Evolutionary conservation across 2,329 filamentous ascomycete species (phyloP).

Genomic region (Kalaharituber pfeilii): DNA sequence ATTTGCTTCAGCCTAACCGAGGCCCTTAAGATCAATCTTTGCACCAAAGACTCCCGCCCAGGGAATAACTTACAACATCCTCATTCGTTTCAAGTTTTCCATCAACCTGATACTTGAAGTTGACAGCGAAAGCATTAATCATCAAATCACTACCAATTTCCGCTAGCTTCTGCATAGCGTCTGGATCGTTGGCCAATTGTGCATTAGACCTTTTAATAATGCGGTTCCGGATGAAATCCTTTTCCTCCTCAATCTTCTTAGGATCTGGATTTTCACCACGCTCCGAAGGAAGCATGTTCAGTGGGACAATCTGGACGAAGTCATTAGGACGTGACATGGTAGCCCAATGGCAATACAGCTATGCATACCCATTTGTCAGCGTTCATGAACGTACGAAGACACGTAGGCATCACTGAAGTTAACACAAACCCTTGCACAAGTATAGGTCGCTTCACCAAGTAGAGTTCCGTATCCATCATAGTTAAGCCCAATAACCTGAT

Average conservation of each 20-base stretch:
- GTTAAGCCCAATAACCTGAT: constrained; percentile 2
- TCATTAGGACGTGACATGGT: constrained; percentile 13
- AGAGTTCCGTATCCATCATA: constrained; percentile 2
- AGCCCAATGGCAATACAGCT: background rate
- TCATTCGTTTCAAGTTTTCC: constrained; percentile 28
- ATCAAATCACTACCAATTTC: constrained; percentile 33
- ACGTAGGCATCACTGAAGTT: no score
- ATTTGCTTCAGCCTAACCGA: constrained; percentile 30
- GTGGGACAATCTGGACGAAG: constrained; percentile 31
- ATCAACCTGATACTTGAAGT: constrained; percentile 29
- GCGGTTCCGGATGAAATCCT: constrained; percentile 28
- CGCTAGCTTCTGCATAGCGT: constrained; percentile 29
- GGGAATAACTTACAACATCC: constrained; percentile 28
- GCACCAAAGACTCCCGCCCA: no score
- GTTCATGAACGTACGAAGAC: no score
- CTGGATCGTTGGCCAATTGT: constrained; percentile 27
- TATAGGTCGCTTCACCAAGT: constrained; percentile 6
- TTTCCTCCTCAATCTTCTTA: constrained; percentile 28
- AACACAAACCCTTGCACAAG: background rate
- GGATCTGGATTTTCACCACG: constrained; percentile 25
- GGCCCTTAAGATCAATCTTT: no score
- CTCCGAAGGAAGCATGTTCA: constrained; percentile 30
- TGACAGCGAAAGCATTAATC: constrained; percentile 33
- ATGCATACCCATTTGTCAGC: no score
- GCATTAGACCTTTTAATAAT: constrained; percentile 29